Evolutionary conservation across 257 asterid species (phyloP).

Genomic region (Solanum megistacrolobum): DNA sequence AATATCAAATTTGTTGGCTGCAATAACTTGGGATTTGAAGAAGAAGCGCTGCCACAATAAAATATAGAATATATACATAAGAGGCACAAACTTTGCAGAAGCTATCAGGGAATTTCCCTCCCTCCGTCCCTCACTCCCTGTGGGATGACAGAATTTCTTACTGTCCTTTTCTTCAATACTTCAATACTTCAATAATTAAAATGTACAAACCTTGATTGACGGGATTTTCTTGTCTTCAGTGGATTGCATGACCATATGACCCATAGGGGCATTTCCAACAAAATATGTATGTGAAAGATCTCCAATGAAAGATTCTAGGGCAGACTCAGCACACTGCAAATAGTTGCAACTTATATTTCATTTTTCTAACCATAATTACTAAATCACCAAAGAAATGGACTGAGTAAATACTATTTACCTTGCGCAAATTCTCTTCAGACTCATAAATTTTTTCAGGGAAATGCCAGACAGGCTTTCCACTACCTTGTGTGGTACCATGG

Average conservation of each 20-base stretch:
- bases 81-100: background rate
- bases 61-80: background rate
- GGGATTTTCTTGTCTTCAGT: conserved; percentile 17
- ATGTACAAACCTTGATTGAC: conserved; percentile 40
- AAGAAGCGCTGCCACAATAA: conserved; percentile 58
- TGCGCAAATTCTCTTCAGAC: conserved; percentile 66
- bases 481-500: conserved; percentile 37
- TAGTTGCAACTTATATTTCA: background rate
- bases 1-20: conserved; percentile 43
- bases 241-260: conserved; percentile 40
- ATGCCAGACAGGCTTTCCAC: conserved; percentile 71
- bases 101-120: background rate
- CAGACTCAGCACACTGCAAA: conserved; percentile 88
- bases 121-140: background rate
- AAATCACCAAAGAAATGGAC: background rate
- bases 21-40: conserved; percentile 90
- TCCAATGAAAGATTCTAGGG: conserved; percentile 68
- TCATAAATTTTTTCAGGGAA: conserved; percentile 77
- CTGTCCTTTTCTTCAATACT: background rate
- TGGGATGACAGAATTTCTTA: background rate
- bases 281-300: conserved; percentile 70
- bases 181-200: background rate
- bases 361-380: background rate
- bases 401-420: conserved; percentile 25
- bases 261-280: conserved; percentile 94